Base-by-base conservation (phyloP, 176 grass and related monocot genomes). In the Oryza rufipogon region DNA sequence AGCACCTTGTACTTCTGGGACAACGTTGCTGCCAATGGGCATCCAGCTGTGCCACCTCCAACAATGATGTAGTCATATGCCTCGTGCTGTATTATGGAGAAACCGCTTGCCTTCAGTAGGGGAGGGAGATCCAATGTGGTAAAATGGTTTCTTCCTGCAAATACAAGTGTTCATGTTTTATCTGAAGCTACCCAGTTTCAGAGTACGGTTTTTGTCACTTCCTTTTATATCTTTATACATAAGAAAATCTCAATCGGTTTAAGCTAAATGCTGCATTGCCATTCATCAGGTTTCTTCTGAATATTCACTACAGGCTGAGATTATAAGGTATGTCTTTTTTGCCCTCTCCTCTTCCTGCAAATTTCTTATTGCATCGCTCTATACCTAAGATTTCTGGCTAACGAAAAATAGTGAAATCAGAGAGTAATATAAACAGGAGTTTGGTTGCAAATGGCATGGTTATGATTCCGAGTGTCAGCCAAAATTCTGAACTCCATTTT, bases 31-130 rank as follows among this genome's bases (percentile, higher is more conserved):
- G 96, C 93, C 73, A 98, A 85, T 39, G 96, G 93, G 61, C 96
- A 98, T 17, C 96, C 96, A 0, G 89, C 91, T 15, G 93, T 95
- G 61, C 96, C 96, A 26, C 96, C 91, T 4, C 96, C 96, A 2
- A 98, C 81, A 33, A 98, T 79, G 47, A 98, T 98, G 85, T 98
- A 95, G 74, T 95, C 93, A 22, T 87, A 98, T 61, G 75, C 47
- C 64, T 94, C 81, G 23, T 67, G 71, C 41, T 67, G 33, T 56
- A 68, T 46, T 72, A 32, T 41, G 9, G 87, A 74, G 85, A 95
- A 98, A 69, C 87, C 88, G 87, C 93, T 92, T 70, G 93, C 96
- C 80, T 87, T 73, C 71, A 73, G 26, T 28, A 98, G 67, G 32
- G 89, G 83, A 28, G 96, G 89, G 46, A 86, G 81, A 73, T 79